Conservation (phyloP, 2,329 filamentous ascomycete species). For the Fusarium bactridioides region DNA sequence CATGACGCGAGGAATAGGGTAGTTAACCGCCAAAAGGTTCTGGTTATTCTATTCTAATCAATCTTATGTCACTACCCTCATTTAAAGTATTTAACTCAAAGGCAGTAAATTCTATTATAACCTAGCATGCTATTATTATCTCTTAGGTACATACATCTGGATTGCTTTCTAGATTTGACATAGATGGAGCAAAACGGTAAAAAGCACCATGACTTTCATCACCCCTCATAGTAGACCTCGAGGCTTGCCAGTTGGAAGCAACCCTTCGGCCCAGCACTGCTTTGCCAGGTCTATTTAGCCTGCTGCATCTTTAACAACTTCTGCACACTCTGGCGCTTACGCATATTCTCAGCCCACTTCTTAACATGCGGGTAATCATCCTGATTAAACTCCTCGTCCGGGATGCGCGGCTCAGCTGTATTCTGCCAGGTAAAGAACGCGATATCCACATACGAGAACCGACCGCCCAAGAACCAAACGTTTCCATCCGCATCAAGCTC, state of each 20-base stretch:
- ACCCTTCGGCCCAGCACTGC: rapidly evolving
- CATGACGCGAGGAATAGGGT: neutral
- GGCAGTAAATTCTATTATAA: rapidly evolving
- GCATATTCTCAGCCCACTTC: neutral
- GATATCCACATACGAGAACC: neutral
- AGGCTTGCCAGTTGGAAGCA: rapidly evolving
- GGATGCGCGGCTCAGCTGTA: neutral
- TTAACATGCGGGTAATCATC: neutral
- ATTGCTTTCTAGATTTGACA: rapidly evolving
- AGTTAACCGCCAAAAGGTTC: no score
- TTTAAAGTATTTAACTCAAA: no score
- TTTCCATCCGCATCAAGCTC: neutral
- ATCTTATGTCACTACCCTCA: rapidly evolving
- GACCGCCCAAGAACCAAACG: neutral
- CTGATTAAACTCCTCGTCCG: neutral
- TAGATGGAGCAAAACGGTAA: no score
- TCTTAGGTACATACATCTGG: rapidly evolving
- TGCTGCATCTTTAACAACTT: neutral
- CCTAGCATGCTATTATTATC: rapidly evolving
- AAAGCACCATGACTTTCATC: no score
- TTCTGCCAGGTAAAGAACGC: neutral
- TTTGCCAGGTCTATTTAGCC: rapidly evolving
- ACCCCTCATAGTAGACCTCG: rapidly evolving
- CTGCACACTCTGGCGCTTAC: neutral
- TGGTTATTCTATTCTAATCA: no score